Base-by-base conservation (phyloP, 192 early-diverging fungal species). In the Piromyces finnis region DNA sequence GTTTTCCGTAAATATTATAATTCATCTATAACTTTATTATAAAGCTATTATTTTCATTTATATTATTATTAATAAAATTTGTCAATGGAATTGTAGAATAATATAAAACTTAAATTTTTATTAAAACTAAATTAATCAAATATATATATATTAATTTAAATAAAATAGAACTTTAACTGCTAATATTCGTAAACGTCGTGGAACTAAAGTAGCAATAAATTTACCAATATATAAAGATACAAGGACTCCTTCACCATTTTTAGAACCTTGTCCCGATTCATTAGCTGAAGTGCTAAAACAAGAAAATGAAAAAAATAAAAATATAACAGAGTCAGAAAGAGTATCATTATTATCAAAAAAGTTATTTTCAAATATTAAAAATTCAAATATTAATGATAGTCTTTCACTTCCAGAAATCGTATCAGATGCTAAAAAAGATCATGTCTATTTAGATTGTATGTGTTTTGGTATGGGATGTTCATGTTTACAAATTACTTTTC, bases 361-460 rank as follows among this genome's bases (percentile, higher is more conserved):
- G n/a, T 68, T 68, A 68, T 68, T n/a, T 68, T n/a, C 51, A 68
- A 68, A 68, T 11, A 68, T 68, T n/a, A 26, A 26, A 11, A 68
- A 68, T 68, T 68, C 51, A 26, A 68, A 68, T 68, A 22, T 5
- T 22, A n/a, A 68, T 68, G 51, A 26, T n/a, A 26, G n/a, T 0
- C 4, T n/a, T 5, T 68, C 51, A 68, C 9, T 68, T 11, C 51
- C 51, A 68, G 51, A 68, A 68, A 68, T 68, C 9, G 51, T 68
- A 22, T 22, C 16, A 22, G 51, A 68, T 68, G 51, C 51, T 9
- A 68, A 68, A n/a, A 17, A 17, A 11, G 93, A 95, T 79, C 95
- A 97, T 85, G 96, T 99, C 30, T 99, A 98, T 86, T 94, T 99
- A 94, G 97, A 98, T 82, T 91, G 93, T 28, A 99, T 99, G 97